Evolutionary conservation across 345 rosid species (phyloP).

Genomic region (Jatropha curcas): DNA sequence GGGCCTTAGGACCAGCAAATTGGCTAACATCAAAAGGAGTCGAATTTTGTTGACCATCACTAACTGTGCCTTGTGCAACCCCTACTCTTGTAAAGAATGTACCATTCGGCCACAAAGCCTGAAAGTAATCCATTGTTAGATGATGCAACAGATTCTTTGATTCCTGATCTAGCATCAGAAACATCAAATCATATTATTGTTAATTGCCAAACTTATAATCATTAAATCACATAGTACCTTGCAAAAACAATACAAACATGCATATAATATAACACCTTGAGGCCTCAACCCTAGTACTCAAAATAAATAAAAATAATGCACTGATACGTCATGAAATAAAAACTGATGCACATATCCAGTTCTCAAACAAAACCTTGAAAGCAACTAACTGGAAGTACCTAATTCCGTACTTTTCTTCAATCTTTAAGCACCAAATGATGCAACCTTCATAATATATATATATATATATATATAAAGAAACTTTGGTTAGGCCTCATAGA

Average conservation of each 20-base stretch:
- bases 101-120: conserved; percentile 96
- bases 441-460: no score
- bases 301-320: background rate
- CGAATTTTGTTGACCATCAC: conserved; percentile 36
- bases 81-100: conserved; percentile 63
- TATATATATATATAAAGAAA: no score
- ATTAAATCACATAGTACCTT: no score
- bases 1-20: conserved; percentile 50
- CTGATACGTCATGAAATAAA: background rate
- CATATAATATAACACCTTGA: background rate
- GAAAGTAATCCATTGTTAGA: conserved; percentile 13
- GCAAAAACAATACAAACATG: no score
- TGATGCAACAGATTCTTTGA: conserved; percentile 15
- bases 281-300: background rate
- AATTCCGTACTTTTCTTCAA: background rate
- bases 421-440: no score
- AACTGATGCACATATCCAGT: background rate
- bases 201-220: no score
- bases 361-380: background rate
- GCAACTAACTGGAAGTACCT: background rate
- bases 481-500: conserved; percentile 48
- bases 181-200: background rate
- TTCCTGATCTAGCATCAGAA: background rate
- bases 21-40: conserved; percentile 47
- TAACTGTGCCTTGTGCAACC: conserved; percentile 34